These are phyloP conservation scores for Fraxinus floribunda DNA, from an alignment of 305 asterid genomes.

Conservation along the genomic window DNA sequence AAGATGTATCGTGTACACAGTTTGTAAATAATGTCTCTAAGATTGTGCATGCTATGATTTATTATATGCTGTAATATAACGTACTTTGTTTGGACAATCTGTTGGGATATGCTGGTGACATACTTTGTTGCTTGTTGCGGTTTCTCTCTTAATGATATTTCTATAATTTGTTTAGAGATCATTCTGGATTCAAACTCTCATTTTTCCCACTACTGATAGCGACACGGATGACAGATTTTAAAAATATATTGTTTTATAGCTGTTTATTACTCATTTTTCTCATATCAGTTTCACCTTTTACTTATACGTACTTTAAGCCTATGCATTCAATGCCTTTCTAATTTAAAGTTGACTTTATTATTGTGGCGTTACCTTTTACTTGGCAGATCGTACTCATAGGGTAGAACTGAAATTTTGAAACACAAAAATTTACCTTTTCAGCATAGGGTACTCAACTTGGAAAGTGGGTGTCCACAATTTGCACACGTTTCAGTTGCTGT, in stretches of 20 bases:
- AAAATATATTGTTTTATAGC: not conserved
- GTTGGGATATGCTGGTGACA: not conserved
- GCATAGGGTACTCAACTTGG: not conserved
- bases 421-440: not conserved
- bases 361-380: not conserved
- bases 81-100: not conserved
- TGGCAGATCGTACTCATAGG: not conserved
- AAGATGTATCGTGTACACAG: not conserved
- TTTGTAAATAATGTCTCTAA: not conserved
- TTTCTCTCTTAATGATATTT: not conserved
- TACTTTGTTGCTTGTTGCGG: not conserved
- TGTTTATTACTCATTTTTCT: not conserved
- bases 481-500: not conserved
- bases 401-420: not conserved
- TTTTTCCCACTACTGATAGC: too few species aligned
- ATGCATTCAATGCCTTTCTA: not conserved
- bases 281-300: not conserved
- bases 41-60: not conserved
- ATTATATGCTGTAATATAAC: not conserved
- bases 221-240: too few species aligned
- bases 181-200: not conserved
- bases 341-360: not conserved
- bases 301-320: not conserved
- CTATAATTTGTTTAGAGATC: not conserved
- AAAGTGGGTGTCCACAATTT: not conserved